A percentile compares a stretch with the other conserved stretches of the same genome.
These are phyloP conservation scores for Pulicaria dysenterica DNA, from an alignment of 129 eudicot species.

Conservation along the genomic window DNA sequence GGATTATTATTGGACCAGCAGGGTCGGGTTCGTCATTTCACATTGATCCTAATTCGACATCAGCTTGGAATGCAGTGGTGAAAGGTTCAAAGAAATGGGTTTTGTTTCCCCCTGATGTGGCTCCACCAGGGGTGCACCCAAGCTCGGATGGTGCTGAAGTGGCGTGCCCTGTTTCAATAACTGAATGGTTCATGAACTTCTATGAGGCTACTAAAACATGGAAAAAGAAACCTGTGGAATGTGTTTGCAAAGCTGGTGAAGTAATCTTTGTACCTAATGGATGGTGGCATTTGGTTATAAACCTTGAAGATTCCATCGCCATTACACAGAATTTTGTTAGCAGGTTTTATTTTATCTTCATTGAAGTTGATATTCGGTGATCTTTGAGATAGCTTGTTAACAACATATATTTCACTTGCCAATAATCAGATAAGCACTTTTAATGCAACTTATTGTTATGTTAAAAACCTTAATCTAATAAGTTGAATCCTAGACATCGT, in stretches of 20 bases:
- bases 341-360: slow-evolving; percentile 51
- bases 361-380: too few relatives aligned
- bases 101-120: slow-evolving; percentile 86
- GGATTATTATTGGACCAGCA: slow-evolving; percentile 96
- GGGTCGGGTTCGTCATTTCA: slow-evolving; percentile 98
- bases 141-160: slow-evolving; percentile 99
- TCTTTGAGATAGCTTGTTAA: too few relatives aligned
- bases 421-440: too few relatives aligned
- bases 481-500: not conserved
- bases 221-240: slow-evolving; percentile 84
- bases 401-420: too few relatives aligned
- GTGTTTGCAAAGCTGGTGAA: slow-evolving; percentile 96
- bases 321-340: slow-evolving; percentile 96
- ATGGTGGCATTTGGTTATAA: slow-evolving; percentile 99
- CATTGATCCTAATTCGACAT: slow-evolving; percentile 96
- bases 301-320: slow-evolving; percentile 93
- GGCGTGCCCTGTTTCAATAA: slow-evolving; percentile 95
- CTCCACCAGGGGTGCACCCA: slow-evolving; percentile 97
- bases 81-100: slow-evolving; percentile 99
- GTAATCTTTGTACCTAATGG: slow-evolving; percentile 97
- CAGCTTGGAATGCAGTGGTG: slow-evolving; percentile 98
- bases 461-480: too few relatives aligned
- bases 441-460: too few relatives aligned
- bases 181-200: slow-evolving; percentile 98
- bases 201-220: slow-evolving; percentile 74